Conservation (phyloP, 768 basidiomycete species). For the Lanmaoa rubissima region DNA sequence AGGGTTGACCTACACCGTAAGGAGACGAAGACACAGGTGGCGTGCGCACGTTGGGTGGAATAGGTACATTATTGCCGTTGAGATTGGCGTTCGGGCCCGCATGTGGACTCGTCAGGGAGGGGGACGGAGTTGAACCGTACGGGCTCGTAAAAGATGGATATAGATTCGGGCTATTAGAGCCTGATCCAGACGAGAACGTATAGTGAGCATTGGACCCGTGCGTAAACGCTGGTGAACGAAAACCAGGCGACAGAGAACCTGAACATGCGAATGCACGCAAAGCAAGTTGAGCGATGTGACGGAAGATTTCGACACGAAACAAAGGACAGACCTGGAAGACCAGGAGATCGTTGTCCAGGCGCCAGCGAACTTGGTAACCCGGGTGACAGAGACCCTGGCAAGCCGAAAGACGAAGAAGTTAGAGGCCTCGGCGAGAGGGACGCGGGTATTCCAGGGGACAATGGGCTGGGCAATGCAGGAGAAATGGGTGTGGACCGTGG, state of each 20-base stretch:
- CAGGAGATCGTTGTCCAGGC: slow-evolving; percentile 22
- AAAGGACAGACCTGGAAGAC: slow-evolving; percentile 23
- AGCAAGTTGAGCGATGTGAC: slow-evolving; percentile 5
- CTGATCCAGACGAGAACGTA: slow-evolving; percentile 15
- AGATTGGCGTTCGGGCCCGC: not conserved
- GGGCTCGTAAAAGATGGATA: not conserved
- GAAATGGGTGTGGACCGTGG: slow-evolving; percentile 9
- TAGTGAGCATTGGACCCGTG: slow-evolving; percentile 6
- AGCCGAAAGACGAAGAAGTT: slow-evolving; percentile 2
- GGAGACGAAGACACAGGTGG: slow-evolving; percentile 7
- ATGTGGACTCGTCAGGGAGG: not conserved
- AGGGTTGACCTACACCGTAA: not conserved
- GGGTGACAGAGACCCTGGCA: slow-evolving; percentile 18
- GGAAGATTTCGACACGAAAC: slow-evolving; percentile 2
- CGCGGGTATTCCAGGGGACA: slow-evolving; percentile 9
- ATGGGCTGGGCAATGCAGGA: slow-evolving; percentile 9
- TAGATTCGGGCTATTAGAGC: slow-evolving; percentile 6
- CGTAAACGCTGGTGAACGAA: slow-evolving; percentile 22
- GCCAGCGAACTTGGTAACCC: slow-evolving; percentile 20
- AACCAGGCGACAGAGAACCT: slow-evolving; percentile 21
- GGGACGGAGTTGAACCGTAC: not conserved
- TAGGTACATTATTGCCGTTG: not conserved
- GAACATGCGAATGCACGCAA: not conserved
- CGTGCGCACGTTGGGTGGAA: slow-evolving; percentile 6
- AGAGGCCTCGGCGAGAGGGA: slow-evolving; percentile 9